A percentile compares a stretch with the other conserved stretches of the same genome.
phyloP scores from a whole-genome alignment of 1,139 yeast genomes.

The Eremothecium cymbalariae region DNA sequence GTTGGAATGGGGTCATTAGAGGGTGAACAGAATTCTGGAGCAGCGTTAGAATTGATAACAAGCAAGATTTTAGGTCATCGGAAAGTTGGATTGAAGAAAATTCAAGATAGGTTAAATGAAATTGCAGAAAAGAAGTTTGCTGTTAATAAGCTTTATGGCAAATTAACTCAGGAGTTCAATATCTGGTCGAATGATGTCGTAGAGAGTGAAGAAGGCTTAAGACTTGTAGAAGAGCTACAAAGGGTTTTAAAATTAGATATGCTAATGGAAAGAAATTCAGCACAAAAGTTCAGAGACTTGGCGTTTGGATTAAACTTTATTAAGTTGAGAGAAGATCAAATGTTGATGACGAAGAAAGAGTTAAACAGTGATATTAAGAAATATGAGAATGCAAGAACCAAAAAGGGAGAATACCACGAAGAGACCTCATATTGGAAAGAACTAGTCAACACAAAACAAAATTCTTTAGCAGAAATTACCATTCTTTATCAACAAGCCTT shows the following conservation, averaged over 20 bases:
- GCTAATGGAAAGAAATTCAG: constrained; percentile 18
- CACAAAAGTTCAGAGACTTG: constrained; percentile 15
- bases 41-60: constrained; percentile 3
- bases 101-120: constrained; percentile 19
- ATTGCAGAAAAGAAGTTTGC: constrained; percentile 21
- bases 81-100: constrained; percentile 12
- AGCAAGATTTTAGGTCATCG: constrained; percentile 4
- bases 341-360: constrained; percentile 20
- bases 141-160: constrained; percentile 17
- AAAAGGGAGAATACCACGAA: constrained; percentile 22
- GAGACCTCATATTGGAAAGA: constrained; percentile 23
- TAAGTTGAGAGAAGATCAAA: constrained; percentile 22
- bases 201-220: constrained; percentile 17
- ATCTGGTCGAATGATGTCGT: constrained; percentile 22
- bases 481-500: constrained; percentile 21
- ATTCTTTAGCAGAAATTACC: constrained; percentile 17
- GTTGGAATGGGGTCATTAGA: not conserved
- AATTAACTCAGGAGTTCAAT: constrained; percentile 20
- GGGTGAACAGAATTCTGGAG: constrained; percentile 1
- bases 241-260: constrained; percentile 22
- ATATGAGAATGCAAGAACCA: constrained; percentile 16
- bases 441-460: constrained; percentile 19
- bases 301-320: constrained; percentile 21
- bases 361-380: constrained; percentile 16
- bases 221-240: constrained; percentile 19